Evolutionary conservation across 257 asterid genomes (phyloP).

Genomic region (Solanum chmielewskii): DNA sequence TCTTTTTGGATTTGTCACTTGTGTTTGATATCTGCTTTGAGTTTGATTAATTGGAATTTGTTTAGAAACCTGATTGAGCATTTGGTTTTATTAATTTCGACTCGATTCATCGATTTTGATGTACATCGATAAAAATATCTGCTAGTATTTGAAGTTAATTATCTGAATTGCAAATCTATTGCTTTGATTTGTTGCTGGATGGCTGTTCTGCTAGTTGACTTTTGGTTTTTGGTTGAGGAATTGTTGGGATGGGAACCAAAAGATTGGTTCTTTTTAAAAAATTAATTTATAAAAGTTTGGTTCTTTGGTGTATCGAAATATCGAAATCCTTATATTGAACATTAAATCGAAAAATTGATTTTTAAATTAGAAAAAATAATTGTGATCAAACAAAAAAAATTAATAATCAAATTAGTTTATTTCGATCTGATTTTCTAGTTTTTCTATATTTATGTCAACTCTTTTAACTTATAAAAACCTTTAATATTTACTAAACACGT

Average conservation of each 20-base stretch:
- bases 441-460: not conserved
- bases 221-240: not conserved
- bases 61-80: not conserved
- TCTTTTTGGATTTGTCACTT: not conserved
- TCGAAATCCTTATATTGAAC: too few relatives aligned
- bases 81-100: not conserved
- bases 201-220: not conserved
- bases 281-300: not conserved
- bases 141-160: not conserved
- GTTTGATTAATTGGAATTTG: not conserved
- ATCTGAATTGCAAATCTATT: not conserved
- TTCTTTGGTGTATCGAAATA: too few relatives aligned
- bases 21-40: not conserved
- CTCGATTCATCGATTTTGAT: not conserved
- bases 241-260: not conserved
- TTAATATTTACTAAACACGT: not conserved
- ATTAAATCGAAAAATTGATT: too few relatives aligned
- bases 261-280: not conserved
- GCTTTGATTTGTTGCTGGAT: not conserved
- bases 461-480: not conserved
- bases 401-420: not conserved
- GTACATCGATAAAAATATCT: too few relatives aligned
- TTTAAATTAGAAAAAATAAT: too few relatives aligned
- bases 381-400: not conserved
- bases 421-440: not conserved